phyloP scores from a whole-genome alignment of 306 rosid species.

The Betula pendula region DNA sequence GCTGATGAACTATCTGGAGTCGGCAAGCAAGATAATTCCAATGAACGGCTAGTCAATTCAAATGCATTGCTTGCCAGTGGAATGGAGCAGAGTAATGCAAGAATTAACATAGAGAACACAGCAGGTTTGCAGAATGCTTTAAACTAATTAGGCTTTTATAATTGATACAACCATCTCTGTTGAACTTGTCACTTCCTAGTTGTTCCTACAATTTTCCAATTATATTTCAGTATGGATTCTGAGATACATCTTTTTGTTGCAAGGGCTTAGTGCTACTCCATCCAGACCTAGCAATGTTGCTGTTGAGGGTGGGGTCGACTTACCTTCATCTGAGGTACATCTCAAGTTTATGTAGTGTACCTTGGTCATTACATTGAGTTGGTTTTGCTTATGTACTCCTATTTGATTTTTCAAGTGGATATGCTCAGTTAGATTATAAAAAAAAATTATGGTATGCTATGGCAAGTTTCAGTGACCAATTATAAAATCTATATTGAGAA shows the following conservation, averaged over 20 bases:
- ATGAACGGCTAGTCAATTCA: constrained; percentile 57
- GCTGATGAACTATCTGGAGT: constrained; percentile 70
- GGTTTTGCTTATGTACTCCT: background rate
- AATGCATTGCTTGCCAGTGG: constrained; percentile 56
- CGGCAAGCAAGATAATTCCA: constrained; percentile 61
- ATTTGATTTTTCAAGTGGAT: background rate
- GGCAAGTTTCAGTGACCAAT: background rate
- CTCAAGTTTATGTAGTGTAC: background rate
- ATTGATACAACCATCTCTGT: constrained; percentile 23
- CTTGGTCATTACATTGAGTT: background rate
- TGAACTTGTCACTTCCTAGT: constrained; percentile 14
- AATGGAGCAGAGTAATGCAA: constrained; percentile 66
- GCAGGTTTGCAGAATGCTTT: constrained; percentile 61
- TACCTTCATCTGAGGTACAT: constrained; percentile 80
- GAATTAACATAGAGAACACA: constrained; percentile 52
- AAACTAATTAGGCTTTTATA: constrained; percentile 16
- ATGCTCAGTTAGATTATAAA: background rate
- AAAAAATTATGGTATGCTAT: background rate
- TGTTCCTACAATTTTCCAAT: constrained; percentile 25
- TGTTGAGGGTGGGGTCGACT: constrained; percentile 55
- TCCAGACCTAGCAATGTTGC: constrained; percentile 57
- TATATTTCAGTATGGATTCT: constrained; percentile 32
- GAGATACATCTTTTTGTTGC: constrained; percentile 36
- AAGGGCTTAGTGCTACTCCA: constrained; percentile 59
- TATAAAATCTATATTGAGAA: background rate